Evolutionary conservation across 2,329 filamentous ascomycete genomes (phyloP).

Genomic region (Sporothrix pallida): DNA sequence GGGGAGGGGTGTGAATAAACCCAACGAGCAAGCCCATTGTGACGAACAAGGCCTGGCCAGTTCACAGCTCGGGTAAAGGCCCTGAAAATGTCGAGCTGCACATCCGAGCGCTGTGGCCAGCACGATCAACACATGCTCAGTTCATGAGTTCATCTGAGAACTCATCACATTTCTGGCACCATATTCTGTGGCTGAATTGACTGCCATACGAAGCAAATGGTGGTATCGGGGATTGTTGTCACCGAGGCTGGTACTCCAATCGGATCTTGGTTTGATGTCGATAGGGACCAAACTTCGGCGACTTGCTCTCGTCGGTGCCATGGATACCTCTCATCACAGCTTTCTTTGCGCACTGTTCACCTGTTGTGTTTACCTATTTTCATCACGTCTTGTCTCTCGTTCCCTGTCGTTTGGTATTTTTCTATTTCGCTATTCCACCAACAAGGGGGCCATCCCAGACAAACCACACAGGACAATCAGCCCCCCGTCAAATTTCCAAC

Average conservation of each 20-base stretch:
- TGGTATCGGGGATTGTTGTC: background rate
- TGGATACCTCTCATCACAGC: too few species aligned
- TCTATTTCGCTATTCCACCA: conserved; percentile 1
- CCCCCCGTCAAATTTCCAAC: conserved; percentile 18
- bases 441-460: conserved; percentile 12
- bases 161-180: background rate
- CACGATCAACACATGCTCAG: background rate
- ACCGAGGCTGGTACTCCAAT: background rate
- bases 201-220: background rate
- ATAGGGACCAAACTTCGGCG: background rate
- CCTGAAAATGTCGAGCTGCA: background rate
- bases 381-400: background rate
- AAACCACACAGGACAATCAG: conserved; percentile 12
- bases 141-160: background rate
- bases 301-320: too few species aligned
- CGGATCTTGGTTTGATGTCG: background rate
- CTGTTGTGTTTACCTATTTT: background rate
- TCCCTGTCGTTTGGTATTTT: background rate
- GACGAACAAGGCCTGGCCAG: background rate
- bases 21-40: too few species aligned
- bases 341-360: background rate
- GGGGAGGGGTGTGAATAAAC: conserved; percentile 3
- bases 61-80: too few species aligned
- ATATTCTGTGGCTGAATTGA: background rate
- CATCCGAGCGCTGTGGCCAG: conserved; percentile 7